Evolutionary conservation across 306 rosid species (phyloP).

Genomic region (Begonia fuchsioides): DNA sequence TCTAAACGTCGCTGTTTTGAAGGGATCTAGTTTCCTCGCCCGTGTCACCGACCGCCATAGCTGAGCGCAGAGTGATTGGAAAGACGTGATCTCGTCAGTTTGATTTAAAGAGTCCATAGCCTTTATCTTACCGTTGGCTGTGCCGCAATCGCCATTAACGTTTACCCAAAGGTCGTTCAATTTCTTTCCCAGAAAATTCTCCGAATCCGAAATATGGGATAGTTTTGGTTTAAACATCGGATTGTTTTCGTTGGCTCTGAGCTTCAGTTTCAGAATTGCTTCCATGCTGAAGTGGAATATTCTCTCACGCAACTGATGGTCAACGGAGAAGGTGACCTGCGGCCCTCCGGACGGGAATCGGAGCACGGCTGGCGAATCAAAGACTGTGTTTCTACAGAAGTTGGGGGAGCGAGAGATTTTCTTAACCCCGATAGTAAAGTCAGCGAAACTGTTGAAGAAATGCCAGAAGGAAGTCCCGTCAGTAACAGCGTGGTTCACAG

Average conservation of each 20-base stretch:
- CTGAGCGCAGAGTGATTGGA: background rate
- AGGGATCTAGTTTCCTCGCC: background rate
- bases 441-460: background rate
- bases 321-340: background rate
- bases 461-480: constrained; percentile 1
- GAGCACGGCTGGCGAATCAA: background rate
- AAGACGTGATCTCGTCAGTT: background rate
- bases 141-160: background rate
- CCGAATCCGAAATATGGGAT: background rate
- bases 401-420: background rate
- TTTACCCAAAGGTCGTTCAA: background rate
- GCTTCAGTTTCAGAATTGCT: background rate
- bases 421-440: background rate
- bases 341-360: background rate
- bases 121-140: background rate
- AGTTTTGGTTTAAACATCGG: background rate
- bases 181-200: background rate
- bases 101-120: background rate
- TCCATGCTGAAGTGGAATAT: background rate
- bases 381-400: background rate
- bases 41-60: background rate
- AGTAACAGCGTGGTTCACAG: background rate
- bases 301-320: background rate
- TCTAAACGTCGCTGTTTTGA: background rate
- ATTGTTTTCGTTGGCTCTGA: background rate